Conservation (phyloP, 1,139 yeast species). For the Waltiozyma solani region DNA sequence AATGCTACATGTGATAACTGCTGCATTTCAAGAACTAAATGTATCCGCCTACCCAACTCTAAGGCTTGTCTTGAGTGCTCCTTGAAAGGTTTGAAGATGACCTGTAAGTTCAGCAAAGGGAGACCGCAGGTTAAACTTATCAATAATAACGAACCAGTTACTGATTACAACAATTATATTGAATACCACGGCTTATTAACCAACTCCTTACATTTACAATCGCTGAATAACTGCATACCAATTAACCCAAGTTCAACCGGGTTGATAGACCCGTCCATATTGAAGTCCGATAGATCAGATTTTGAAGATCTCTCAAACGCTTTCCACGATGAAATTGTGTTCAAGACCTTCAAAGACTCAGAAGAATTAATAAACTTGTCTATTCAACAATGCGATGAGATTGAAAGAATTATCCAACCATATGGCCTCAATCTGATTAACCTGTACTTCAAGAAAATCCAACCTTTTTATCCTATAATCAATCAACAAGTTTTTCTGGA, state of each 20-base stretch:
- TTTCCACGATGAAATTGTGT: conserved; percentile 13
- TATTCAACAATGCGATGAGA: conserved; percentile 23
- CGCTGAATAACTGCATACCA: neutral
- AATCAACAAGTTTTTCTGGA: conserved; percentile 33
- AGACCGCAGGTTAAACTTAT: neutral
- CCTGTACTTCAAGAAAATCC: conserved; percentile 30
- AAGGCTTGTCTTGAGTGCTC: conserved; percentile 16
- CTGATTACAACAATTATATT: neutral
- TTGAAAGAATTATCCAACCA: conserved; percentile 32
- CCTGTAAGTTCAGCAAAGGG: neutral
- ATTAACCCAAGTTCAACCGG: neutral
- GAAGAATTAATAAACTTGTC: conserved; percentile 17
- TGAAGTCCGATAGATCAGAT: neutral
- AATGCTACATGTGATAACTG: conserved; percentile 15
- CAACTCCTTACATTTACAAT: neutral
- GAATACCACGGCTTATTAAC: neutral
- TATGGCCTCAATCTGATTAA: conserved; percentile 30
- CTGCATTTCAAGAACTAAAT: conserved; percentile 24
- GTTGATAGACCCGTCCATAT: neutral
- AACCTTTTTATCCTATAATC: conserved; percentile 32
- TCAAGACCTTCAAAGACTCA: conserved; percentile 17
- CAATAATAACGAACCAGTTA: neutral
- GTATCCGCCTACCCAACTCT: conserved; percentile 12
- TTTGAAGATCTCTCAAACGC: neutral
- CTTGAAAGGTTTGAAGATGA: neutral